These are phyloP conservation scores for Pleoardoris graminearum DNA, from an alignment of 2,329 filamentous ascomycete genomes.

Conservation along the genomic window DNA sequence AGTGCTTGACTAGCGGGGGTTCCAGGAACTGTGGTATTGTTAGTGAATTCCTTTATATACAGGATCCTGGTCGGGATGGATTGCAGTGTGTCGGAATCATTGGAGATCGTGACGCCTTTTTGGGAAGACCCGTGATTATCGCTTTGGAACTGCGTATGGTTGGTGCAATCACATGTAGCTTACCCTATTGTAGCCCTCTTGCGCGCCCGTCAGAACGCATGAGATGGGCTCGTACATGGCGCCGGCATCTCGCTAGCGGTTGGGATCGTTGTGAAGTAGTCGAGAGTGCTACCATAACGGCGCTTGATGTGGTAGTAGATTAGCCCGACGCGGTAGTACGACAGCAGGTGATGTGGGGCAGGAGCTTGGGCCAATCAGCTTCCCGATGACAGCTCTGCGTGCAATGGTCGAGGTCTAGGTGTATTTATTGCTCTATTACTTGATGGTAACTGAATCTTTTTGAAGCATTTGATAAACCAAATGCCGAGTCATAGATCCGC, in stretches of 20 bases:
- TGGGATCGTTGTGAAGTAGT: too few species aligned
- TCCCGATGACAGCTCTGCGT: neutral
- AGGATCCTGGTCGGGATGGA: too few species aligned
- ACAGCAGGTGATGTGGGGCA: neutral
- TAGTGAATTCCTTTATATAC: slow-evolving; percentile 3
- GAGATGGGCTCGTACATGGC: slow-evolving; percentile 23
- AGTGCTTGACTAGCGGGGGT: slow-evolving; percentile 32
- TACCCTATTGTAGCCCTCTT: slow-evolving; percentile 28
- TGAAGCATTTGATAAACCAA: too few species aligned
- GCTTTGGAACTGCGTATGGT: too few species aligned
- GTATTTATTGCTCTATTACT: neutral
- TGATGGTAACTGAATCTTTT: too few species aligned
- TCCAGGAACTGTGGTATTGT: slow-evolving; percentile 10
- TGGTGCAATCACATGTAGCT: too few species aligned
- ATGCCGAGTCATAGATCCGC: too few species aligned
- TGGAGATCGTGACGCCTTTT: too few species aligned
- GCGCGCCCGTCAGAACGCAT: slow-evolving; percentile 31
- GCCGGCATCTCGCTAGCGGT: slow-evolving; percentile 11
- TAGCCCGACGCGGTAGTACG: neutral
- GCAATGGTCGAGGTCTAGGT: neutral
- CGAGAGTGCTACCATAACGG: too few species aligned
- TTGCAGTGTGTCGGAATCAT: too few species aligned
- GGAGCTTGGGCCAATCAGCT: neutral
- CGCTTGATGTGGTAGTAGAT: neutral
- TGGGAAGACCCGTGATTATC: too few species aligned